Conservation (phyloP, 176 grass and related monocot genomes). For the Carex scoparia region DNA sequence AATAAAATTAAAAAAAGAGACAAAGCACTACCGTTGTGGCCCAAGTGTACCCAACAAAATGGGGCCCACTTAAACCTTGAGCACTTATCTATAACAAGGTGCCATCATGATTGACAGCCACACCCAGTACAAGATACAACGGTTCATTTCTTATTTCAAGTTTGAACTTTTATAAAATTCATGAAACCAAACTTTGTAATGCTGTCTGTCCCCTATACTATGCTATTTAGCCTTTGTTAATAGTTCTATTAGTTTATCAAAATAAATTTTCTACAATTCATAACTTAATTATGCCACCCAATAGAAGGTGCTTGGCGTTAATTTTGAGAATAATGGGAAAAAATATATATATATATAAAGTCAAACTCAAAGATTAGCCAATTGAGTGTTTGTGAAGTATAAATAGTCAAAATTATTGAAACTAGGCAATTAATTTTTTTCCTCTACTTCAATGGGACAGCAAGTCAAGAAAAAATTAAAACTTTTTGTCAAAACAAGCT, state of each 20-base stretch:
- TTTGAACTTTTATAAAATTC: background rate
- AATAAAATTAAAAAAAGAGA: background rate
- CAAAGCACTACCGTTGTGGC: background rate
- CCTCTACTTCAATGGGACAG: background rate
- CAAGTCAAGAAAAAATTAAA: background rate
- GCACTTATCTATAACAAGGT: background rate
- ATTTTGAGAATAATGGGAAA: background rate
- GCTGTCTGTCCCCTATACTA: background rate
- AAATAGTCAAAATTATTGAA: background rate
- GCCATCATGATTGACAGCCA: constrained; percentile 4
- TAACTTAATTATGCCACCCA: background rate
- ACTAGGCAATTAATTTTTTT: background rate
- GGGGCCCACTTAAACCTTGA: background rate
- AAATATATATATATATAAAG: background rate
- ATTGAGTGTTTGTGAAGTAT: background rate
- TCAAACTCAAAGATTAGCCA: background rate
- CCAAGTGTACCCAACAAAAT: constrained; percentile 1
- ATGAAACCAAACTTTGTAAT: background rate
- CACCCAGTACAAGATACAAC: background rate
- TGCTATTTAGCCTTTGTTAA: background rate
- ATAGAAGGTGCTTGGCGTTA: background rate
- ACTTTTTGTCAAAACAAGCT: background rate
- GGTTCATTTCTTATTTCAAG: constrained; percentile 12
- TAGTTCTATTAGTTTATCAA: background rate
- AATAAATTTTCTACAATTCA: background rate